Base-by-base conservation (phyloP, 768 basidiomycete genomes). In the Boletales sp. region DNA sequence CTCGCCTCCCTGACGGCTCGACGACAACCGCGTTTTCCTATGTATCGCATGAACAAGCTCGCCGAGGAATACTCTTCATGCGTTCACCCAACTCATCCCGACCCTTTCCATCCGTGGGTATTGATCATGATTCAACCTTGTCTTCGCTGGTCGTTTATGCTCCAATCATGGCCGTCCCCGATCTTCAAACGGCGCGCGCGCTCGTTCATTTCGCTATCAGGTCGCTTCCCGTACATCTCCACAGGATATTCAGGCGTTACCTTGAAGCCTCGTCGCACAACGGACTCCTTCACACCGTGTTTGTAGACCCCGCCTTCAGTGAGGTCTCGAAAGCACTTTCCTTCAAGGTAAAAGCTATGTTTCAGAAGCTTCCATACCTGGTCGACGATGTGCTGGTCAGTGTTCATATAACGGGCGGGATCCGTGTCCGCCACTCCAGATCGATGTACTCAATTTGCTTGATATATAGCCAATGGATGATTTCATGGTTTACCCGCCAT, bases 51-150 rank as follows among this genome's bases (percentile, higher is more conserved):
- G 66, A 67, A 50, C 57, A 55, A 8, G 54, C 47, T 18, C 66
- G 66, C 34, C 56, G 66, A 49, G 66, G 66, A 14, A 49, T 70
- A 11, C 44, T 43, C 14, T 33, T 38, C 14, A 25, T 10, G 25
- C 49, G 8, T 25, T 31, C 33, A 32, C 28, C 17, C 25, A 19
- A 34, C 12, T 13, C 17, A 15, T 19, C 47, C 18, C 50, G n/a
- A 11, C 35, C 55, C 4, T 49, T 62, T 25, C 70, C 78, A 9
- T 74, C 75, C 18, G 72, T 68, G 36, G 53, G 63, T 44, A 61
- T 82, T 13, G 75, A 79, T 59, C 77, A 83, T 53, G 72, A 82
- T 51, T 76, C 77, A 32, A 58, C 62, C 2, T 68, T 77, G 34
- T 77, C 76, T 7, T 65, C 63, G 42, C 51, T 80, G 30, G 49